These are phyloP conservation scores for Stenocarpella maydis DNA, from an alignment of 2,329 filamentous ascomycete species.

Conservation along the genomic window DNA sequence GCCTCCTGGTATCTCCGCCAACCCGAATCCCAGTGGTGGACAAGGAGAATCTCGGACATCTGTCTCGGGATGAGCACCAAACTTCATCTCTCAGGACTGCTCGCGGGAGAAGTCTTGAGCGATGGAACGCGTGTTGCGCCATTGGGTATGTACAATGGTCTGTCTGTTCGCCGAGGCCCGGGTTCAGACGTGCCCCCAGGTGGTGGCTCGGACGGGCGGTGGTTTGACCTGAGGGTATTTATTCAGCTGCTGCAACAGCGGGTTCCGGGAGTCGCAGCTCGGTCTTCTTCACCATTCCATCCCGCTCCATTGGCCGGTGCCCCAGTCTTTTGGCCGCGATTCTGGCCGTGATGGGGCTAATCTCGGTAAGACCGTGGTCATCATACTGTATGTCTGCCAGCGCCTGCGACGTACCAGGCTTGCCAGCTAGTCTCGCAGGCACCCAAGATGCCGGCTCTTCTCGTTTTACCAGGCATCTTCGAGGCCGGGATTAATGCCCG, in stretches of 20 bases:
- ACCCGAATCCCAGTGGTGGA: not conserved
- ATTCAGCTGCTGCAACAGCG: not conserved
- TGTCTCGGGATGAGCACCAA: not conserved
- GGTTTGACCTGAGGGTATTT: not conserved
- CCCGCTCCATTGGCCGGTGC: not conserved
- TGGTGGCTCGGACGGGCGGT: no score
- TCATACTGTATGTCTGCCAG: not conserved
- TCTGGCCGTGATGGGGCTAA: not conserved
- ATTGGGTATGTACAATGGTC: no score
- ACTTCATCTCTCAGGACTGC: not conserved
- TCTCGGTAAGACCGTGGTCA: not conserved
- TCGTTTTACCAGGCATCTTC: not conserved
- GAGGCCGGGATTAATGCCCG: not conserved
- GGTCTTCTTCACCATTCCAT: not conserved
- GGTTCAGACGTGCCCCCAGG: not conserved
- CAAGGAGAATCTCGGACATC: no score
- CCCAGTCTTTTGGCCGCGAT: slow-evolving; percentile 1
- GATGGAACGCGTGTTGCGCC: not conserved
- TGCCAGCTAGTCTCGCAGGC: not conserved
- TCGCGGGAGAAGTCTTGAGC: not conserved
- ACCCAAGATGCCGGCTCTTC: not conserved
- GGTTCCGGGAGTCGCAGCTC: not conserved
- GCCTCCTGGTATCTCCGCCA: not conserved
- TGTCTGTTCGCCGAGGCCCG: not conserved
- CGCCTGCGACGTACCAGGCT: not conserved